Evolutionary conservation across 1,139 yeast genomes (phyloP), one percentile per base, ranked within the genome.

Genomic region (Candida glucosophila): DNA sequence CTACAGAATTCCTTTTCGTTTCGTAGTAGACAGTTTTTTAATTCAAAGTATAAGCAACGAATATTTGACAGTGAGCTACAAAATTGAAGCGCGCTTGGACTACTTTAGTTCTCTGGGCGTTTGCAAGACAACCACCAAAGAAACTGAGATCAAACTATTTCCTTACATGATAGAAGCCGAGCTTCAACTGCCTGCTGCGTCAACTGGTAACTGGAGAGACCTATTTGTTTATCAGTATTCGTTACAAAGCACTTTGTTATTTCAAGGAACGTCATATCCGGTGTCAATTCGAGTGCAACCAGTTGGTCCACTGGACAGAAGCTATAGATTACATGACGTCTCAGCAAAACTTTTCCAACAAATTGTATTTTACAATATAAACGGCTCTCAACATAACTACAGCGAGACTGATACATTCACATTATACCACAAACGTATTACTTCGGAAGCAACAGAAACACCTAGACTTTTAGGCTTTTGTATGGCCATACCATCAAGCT

Each of bases 181-280:
- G 7, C 23, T 22, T 13, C 17, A 29, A 6, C 38, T 30, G 12
- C 29, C 36, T 5, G 22, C 36, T 10, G 21, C 34, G 12, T 36
- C 37, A n/a, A 25, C 39, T 2, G 48, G 48, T 2, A 41, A 40
- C 25, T 43, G 48, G 48, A 24, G 47, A 22, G 32, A 39, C 22
- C 22, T 40, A 15, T 22, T 42, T n/a, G 29, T 39, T 12, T 41
- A 41, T 27, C 41, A 40, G 17, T 39, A 37, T 22, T 26, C 29
- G 11, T 28, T 41, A 14, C 41, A 39, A 23, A 35, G 31, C 25
- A 41, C 36, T 23, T 22, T 39, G 7, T 41, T 40, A 5, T 41
- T 36, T 20, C 43, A 41, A 19, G 30, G 33, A 13, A 19, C 27
- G 4, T 27, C 32, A 4, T 40, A 25, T 16, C 15, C 18, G 8